phyloP scores from a whole-genome alignment of 495 filamentous ascomycete genomes.

The Aspergillus funiculosus region DNA sequence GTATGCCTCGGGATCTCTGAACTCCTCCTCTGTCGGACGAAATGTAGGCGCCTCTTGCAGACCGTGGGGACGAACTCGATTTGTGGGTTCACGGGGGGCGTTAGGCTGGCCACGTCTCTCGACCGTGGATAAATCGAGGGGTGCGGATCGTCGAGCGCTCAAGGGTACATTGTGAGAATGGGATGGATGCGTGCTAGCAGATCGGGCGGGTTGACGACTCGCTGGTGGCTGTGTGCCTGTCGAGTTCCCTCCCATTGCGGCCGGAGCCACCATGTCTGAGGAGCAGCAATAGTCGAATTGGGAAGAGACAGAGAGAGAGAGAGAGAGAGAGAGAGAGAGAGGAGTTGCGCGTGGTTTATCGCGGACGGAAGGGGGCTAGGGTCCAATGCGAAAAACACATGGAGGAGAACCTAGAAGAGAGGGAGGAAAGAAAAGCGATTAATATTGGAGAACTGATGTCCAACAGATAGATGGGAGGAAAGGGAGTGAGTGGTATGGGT shows the following conservation, averaged over 20 bases:
- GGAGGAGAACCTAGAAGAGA: conserved; percentile 20
- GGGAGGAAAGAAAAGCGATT: conserved; percentile 7
- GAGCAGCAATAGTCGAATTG: conserved; percentile 18
- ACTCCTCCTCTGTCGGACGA: conserved; percentile 86
- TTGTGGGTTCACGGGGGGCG: conserved; percentile 66
- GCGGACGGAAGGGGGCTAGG: conserved; percentile 23
- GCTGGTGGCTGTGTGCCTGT: conserved; percentile 34
- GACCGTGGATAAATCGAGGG: conserved; percentile 82
- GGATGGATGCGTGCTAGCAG: conserved; percentile 41
- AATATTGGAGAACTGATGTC: conserved; percentile 1
- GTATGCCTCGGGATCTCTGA: conserved; percentile 87
- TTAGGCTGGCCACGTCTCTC: conserved; percentile 80
- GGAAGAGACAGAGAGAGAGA: conserved; percentile 12
- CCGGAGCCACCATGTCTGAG: conserved; percentile 48
- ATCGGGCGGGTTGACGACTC: conserved; percentile 36
- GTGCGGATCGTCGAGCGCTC: conserved; percentile 62
- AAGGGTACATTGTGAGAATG: conserved; percentile 56
- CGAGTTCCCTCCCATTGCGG: conserved; percentile 41
- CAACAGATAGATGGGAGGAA: conserved; percentile 4
- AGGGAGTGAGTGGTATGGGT: conserved; percentile 5
- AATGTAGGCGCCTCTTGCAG: conserved; percentile 90
- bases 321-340: conserved; percentile 14
- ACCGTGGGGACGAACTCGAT: conserved; percentile 71
- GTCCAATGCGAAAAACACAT: conserved; percentile 36
- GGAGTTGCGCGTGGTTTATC: conserved; percentile 23